Evolutionary conservation across 768 basidiomycete genomes (phyloP), one percentile per base, ranked within the genome.

Genomic region (Lactarius akahatsu): DNA sequence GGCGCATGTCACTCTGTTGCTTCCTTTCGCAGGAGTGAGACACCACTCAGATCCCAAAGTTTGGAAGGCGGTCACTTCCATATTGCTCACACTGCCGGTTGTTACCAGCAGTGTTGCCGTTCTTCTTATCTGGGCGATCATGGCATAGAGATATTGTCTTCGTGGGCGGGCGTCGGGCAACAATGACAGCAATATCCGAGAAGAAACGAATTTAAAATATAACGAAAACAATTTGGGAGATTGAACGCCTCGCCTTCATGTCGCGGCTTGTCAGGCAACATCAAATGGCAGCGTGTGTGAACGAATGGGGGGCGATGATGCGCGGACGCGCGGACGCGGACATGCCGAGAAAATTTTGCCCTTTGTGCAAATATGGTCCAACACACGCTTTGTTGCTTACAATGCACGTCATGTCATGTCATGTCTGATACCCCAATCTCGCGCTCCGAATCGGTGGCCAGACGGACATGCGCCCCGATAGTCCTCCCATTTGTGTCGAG

Each of bases 1-100:
- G 52, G 57, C 0, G 13, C 52, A 23, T 43, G 32, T 41, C 57
- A 38, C 3, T 7, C 41, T 11, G n/a, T 26, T 26, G 18, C 40
- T 59, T 63, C 57, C 40, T 63, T 62, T 59, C 50, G 57, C 57
- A 63, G 41, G 32, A 36, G 56, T 50, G 38, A 61, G 15, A 36
- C 6, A 43, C 26, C 20, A 34, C 20, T 34, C 56, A 30, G 23
- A 30, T 57, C 56, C 56, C 10, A 15, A 26, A 8, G 30, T 32
- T 20, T 2, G n/a, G 3, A 36, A 11, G 45, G 43, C 16, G n/a
- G 55, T 5, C 32, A 18, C 34, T 57, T 36, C 34, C 34, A 34
- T 10, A 30, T n/a, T 0, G 32, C 32, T 20, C 52, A 10, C 43
- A 18, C 62, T 23, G 26, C 20, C 1, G 32, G 40, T 40, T 36